Conservation (phyloP, 2,329 filamentous ascomycete species). For the Paecilomyces sp. region DNA sequence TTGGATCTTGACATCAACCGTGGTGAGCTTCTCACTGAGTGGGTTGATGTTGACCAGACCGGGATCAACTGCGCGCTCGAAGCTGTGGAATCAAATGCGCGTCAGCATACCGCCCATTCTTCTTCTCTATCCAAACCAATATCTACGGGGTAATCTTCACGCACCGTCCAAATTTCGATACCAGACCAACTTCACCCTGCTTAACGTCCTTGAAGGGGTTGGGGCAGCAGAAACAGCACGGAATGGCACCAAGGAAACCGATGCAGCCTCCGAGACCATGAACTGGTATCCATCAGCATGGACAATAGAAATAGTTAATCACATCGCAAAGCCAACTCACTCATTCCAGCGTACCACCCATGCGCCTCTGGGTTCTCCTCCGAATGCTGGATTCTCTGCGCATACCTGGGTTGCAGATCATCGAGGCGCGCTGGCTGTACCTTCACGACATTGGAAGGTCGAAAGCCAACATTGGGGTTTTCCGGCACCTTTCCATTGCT, state of each 20-base stretch:
- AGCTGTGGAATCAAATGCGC: conserved; percentile 38
- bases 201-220: conserved; percentile 91
- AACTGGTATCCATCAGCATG: conserved; percentile 38
- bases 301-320: conserved; percentile 7
- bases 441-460: conserved; percentile 49
- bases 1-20: conserved; percentile 98
- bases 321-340: conserved; percentile 41
- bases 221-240: conserved; percentile 85
- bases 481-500: conserved; percentile 24
- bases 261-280: conserved; percentile 66
- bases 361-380: conserved; percentile 62
- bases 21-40: conserved; percentile 78
- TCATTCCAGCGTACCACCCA: conserved; percentile 87
- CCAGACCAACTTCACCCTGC: conserved; percentile 89
- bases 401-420: conserved; percentile 80
- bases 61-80: conserved; percentile 92
- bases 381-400: conserved; percentile 52
- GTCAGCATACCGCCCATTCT: neutral
- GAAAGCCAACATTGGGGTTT: conserved; percentile 36
- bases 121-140: neutral
- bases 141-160: conserved; percentile 4
- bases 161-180: conserved; percentile 80
- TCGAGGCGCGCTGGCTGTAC: conserved; percentile 76
- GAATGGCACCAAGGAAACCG: conserved; percentile 76
- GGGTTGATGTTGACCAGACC: conserved; percentile 97